A percentile compares a stretch with the other conserved stretches of the same genome.
These are phyloP conservation scores for Entomortierella chlamydospora DNA, from an alignment of 192 early-diverging fungal genomes.

Conservation along the genomic window DNA sequence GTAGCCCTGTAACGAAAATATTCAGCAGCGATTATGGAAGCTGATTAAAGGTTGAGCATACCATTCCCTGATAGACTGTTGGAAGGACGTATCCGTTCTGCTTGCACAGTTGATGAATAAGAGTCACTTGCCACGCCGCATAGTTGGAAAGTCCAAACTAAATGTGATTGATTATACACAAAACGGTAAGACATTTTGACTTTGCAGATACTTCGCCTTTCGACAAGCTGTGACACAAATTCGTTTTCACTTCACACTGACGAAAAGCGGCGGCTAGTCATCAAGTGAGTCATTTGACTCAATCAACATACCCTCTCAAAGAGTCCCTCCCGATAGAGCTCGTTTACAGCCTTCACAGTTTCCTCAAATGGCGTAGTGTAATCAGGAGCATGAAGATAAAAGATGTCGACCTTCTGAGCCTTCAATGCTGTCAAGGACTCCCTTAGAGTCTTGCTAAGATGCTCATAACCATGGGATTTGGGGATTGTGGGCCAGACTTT, in stretches of 20 bases:
- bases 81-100: conserved; percentile 55
- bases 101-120: conserved; percentile 55
- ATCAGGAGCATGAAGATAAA: conserved; percentile 75
- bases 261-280: no score
- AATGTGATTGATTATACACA: no score
- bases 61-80: conserved; percentile 56
- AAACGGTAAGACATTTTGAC: not conserved
- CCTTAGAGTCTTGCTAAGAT: not conserved
- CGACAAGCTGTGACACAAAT: not conserved
- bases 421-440: conserved; percentile 65
- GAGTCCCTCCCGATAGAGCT: conserved; percentile 66
- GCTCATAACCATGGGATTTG: conserved; percentile 13
- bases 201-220: not conserved
- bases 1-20: not conserved
- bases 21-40: not conserved
- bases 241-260: no score
- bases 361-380: conserved; percentile 63
- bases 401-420: conserved; percentile 65
- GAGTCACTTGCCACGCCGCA: conserved; percentile 52
- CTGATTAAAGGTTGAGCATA: not conserved
- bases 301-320: conserved; percentile 56
- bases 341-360: conserved; percentile 67
- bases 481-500: conserved; percentile 64
- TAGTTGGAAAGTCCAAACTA: conserved; percentile 59
- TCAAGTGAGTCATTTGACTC: conserved; percentile 6